Conservation (phyloP, 73 alveolate genomes). For the Paramecium sonneborni region DNA sequence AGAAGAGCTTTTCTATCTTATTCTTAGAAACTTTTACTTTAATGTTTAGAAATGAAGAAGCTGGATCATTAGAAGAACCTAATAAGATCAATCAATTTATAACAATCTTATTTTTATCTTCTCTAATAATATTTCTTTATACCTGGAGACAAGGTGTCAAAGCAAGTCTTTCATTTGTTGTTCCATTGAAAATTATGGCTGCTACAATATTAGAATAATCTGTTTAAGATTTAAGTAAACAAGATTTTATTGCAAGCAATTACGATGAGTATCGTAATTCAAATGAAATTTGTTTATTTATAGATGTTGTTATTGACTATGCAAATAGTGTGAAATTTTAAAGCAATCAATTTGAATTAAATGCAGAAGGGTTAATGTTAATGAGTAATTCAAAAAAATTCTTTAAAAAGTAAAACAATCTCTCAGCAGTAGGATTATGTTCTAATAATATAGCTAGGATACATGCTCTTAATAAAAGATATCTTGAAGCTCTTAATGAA, state of each 20-base stretch:
- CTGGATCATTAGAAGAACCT: neutral
- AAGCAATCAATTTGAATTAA: neutral
- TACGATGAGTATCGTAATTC: neutral
- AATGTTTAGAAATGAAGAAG: neutral
- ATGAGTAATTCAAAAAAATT: neutral
- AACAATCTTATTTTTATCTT: neutral
- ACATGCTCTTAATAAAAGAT: neutral
- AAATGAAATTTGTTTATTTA: neutral
- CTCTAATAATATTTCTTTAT: neutral
- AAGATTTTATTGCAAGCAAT: neutral
- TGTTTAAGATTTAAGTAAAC: neutral
- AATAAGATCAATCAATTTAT: neutral
- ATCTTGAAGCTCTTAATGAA: constrained; percentile 10
- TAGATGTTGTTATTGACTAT: neutral
- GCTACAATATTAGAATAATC: neutral
- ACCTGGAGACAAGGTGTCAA: constrained; percentile 6
- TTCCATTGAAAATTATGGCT: neutral
- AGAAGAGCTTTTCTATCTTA: neutral
- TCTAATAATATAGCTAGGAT: neutral
- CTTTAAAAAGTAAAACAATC: neutral
- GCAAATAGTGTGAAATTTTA: neutral
- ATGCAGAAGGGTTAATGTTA: neutral
- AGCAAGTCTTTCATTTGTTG: neutral
- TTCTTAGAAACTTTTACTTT: neutral
- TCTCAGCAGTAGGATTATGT: constrained; percentile 12